Base-by-base conservation (phyloP, 2,329 filamentous ascomycete genomes). In the Ophiocordyceps polyrhachis-furcata region DNA sequence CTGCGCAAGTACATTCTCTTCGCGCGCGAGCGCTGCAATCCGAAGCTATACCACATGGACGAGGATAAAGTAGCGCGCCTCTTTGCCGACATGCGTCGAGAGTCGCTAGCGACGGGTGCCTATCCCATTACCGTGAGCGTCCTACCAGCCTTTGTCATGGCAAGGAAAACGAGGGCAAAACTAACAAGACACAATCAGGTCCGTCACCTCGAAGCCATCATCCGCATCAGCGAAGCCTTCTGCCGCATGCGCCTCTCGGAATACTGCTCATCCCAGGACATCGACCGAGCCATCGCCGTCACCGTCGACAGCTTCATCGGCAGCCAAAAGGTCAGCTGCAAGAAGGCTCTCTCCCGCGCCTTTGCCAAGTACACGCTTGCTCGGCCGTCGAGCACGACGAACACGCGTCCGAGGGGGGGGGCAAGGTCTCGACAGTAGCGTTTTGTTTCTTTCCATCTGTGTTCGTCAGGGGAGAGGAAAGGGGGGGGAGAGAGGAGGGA, bases 181-280 rank as follows among this genome's bases (percentile, higher is more conserved):
- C 21, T 14, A 28, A 41, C 38, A 17, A 40, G 17, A 40, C 20
- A 14, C 17, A 21, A 17, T 0, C 14, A 94, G 87, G 85, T 95
- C 51, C 88, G 91, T 69, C 91, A 98, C 67, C 70, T 98, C 31
- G 91, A 98, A 72, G 89, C 89, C 49, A 95, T 96, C 57, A 93
- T 98, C 67, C 85, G 91, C 57, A 93, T 93, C 57, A 81, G 80
- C 46, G 91, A 98, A 62, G 68, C 88, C 0, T 98, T 98, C 66
- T 93, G 84, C 63, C 89, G 93, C 57, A 98, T 98, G 91, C 82
- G 91, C 14, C 70, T 98, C n/a, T 91, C 84, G 0, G 91, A 98
- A 52, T 96, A 94, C 68, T 94, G 89, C 63, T 81, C 82, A 6
- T 67, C 83, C 2, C 76, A 83, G 48, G 91, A 98, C 58, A 94